These are phyloP conservation scores for Scutellaria galericulata DNA, from an alignment of 257 asterid species.

Conservation along the genomic window DNA sequence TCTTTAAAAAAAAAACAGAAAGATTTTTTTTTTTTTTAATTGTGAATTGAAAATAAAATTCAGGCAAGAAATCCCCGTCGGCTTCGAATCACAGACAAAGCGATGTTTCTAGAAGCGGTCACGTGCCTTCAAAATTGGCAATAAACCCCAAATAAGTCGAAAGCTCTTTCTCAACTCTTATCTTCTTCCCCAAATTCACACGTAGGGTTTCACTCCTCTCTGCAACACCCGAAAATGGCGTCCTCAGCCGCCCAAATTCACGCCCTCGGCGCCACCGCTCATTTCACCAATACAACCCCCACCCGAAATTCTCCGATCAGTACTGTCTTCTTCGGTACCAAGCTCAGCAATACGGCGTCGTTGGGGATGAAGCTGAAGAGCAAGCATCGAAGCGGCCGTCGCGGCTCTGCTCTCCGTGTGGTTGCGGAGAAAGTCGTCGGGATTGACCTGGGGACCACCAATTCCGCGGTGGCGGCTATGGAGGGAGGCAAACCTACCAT, in stretches of 20 bases:
- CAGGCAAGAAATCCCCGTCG: too few species aligned
- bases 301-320: conserved; percentile 36
- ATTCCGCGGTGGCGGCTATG: conserved; percentile 95
- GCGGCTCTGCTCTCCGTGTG: conserved; percentile 52
- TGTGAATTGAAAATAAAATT: too few species aligned
- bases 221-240: conserved; percentile 41
- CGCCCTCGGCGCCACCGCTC: conserved; percentile 59
- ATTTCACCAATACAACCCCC: conserved; percentile 42
- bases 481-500: conserved; percentile 96
- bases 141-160: too few species aligned
- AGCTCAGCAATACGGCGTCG: conserved; percentile 40
- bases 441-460: conserved; percentile 86
- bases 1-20: too few species aligned
- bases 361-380: conserved; percentile 53
- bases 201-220: background rate
- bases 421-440: conserved; percentile 94
- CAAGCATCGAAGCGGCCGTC: conserved; percentile 40
- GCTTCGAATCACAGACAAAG: too few species aligned
- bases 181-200: too few species aligned
- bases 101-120: too few species aligned
- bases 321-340: conserved; percentile 59
- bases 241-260: conserved; percentile 70
- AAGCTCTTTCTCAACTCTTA: too few species aligned
- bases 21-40: too few species aligned
- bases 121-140: too few species aligned